Percentiles rank a stretch among this genome's conserved stretches.
Conservation (phyloP, 169 alveolate genomes). For the Cryptosporidium canis region DNA sequence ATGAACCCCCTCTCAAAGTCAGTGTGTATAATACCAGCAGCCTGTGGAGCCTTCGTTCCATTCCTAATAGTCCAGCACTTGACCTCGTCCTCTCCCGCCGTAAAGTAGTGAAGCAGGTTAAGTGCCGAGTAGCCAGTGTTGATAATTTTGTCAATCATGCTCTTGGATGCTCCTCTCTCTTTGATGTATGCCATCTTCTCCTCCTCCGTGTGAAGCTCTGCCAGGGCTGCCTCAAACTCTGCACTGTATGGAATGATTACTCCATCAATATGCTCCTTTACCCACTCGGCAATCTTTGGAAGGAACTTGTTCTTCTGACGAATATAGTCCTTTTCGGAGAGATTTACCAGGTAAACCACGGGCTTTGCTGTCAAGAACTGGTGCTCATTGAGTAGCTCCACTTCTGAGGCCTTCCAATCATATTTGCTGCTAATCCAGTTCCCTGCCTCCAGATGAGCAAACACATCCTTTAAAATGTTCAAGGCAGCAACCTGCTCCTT, state of each 20-base stretch:
- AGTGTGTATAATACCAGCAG: conserved; percentile 86
- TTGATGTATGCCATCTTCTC: conserved; percentile 83
- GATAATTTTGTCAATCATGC: conserved; percentile 93
- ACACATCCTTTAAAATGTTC: conserved; percentile 88
- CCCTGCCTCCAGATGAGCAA: conserved; percentile 85
- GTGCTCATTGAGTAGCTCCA: conserved; percentile 89
- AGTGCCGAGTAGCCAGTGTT: conserved; percentile 95
- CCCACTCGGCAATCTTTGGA: conserved; percentile 95
- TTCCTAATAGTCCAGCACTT: conserved; percentile 98
- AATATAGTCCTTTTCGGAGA: conserved; percentile 93
- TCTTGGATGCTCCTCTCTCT: conserved; percentile 83
- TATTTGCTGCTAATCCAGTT: conserved; percentile 88
- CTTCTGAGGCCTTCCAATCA: conserved; percentile 92
- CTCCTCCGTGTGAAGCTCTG: conserved; percentile 87
- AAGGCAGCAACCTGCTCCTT: conserved; percentile 92
- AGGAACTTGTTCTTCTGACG: conserved; percentile 97
- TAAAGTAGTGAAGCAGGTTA: conserved; percentile 96
- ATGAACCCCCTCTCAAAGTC: conserved; percentile 99
- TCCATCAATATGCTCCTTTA: conserved; percentile 95
- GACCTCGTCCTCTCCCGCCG: conserved; percentile 99
- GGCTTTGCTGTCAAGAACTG: conserved; percentile 98
- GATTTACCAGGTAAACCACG: conserved; percentile 96
- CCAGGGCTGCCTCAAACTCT: conserved; percentile 91
- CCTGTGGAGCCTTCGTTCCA: conserved; percentile 87
- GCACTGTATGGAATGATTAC: conserved; percentile 98